Evolutionary conservation across 352 stramenopile species (phyloP).

Genomic region (Globisporangium iwayamae): DNA sequence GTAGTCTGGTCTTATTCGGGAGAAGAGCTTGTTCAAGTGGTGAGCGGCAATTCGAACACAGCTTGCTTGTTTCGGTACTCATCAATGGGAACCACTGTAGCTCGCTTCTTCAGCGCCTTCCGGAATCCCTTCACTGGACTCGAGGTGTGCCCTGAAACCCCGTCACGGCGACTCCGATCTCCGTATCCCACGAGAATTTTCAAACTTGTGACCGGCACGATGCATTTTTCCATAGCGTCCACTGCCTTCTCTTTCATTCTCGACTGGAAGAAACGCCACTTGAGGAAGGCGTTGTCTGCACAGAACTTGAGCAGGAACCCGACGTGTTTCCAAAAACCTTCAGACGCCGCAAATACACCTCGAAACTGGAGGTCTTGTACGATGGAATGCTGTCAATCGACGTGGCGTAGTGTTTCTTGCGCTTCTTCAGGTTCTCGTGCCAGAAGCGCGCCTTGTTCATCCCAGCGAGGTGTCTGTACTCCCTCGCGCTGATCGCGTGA

Average conservation of each 20-base stretch:
- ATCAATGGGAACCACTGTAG: conserved; percentile 1
- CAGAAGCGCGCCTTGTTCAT: no score
- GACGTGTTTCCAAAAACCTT: conserved; percentile 3
- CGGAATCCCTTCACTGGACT: conserved; percentile 2
- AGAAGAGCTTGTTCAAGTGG: no score
- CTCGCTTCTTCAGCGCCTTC: no score
- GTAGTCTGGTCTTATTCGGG: no score
- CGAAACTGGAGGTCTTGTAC: conserved; percentile 6
- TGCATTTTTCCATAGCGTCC: not conserved
- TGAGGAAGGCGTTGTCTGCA: conserved; percentile 7
- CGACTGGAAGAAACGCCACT: conserved; percentile 6
- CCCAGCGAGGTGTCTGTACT: no score
- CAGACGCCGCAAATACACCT: not conserved
- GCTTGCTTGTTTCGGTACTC: conserved; percentile 1
- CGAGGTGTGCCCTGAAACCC: not conserved
- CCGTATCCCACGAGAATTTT: no score
- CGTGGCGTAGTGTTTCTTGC: not conserved
- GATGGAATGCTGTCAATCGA: not conserved
- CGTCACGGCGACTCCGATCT: conserved; percentile 1
- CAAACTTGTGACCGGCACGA: not conserved
- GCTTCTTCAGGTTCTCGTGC: no score
- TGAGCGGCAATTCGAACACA: conserved; percentile 1
- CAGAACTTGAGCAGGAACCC: conserved; percentile 7
- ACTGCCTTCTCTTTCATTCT: not conserved
- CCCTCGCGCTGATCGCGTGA: not conserved